Conservation (phyloP, 768 basidiomycete species). For the Daedaleopsis nitida region DNA sequence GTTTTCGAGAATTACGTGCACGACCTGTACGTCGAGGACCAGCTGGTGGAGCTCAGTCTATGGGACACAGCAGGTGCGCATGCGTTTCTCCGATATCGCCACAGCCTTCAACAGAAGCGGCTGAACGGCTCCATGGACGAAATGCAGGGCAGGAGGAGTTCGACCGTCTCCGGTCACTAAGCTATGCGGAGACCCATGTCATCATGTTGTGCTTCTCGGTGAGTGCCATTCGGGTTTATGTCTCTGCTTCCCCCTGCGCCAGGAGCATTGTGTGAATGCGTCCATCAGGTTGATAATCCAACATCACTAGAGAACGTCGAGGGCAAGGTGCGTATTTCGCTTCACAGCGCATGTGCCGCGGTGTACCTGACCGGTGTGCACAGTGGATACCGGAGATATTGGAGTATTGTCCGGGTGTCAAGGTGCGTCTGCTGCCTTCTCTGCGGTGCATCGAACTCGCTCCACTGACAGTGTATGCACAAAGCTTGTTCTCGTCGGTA, state of each 20-base stretch:
- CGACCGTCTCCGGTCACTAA: conserved; percentile 89
- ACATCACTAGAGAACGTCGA: conserved; percentile 97
- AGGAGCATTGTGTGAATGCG: conserved; percentile 2
- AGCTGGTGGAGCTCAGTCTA: conserved; percentile 85
- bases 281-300: conserved; percentile 82
- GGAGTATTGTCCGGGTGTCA: conserved; percentile 94
- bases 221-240: conserved; percentile 27
- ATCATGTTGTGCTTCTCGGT: conserved; percentile 97
- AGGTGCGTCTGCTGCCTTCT: conserved; percentile 45
- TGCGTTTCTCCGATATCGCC: not conserved
- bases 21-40: conserved; percentile 84
- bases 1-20: conserved; percentile 99
- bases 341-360: not conserved
- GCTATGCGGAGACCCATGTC: conserved; percentile 95
- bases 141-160: conserved; percentile 90
- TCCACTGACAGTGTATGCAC: conserved; percentile 3
- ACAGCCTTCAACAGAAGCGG: not conserved
- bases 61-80: conserved; percentile 96
- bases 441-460: not conserved
- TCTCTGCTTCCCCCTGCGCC: not conserved
- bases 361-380: conserved; percentile 9
- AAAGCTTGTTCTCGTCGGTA: conserved; percentile 87
- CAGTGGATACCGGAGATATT: conserved; percentile 94
- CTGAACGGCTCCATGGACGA: conserved; percentile 6
- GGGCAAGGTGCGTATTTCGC: conserved; percentile 59